These are phyloP conservation scores for Rhodotorula diobovata DNA, from an alignment of 768 basidiomycete genomes.

Conservation along the genomic window DNA sequence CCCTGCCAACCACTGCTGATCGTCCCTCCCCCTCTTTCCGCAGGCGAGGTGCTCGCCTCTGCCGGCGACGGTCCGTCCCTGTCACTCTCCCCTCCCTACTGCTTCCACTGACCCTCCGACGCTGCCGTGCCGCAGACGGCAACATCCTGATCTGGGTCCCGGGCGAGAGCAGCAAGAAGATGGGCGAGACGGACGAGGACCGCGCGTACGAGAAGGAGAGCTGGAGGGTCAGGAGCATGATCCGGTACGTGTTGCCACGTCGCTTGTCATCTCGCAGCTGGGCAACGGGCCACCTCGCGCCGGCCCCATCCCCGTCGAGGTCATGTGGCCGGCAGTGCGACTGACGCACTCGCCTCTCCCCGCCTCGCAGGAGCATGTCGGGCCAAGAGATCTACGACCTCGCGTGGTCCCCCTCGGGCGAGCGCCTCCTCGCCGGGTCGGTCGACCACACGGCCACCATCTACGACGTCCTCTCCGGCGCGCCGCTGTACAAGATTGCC, in stretches of 20 bases:
- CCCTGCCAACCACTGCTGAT: too few species aligned
- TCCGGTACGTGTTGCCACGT: constrained; percentile 66
- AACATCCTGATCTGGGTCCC: constrained; percentile 96
- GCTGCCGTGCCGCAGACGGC: constrained; percentile 62
- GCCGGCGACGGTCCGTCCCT: constrained; percentile 82
- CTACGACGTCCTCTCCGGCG: constrained; percentile 70
- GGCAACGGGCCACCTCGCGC: not conserved
- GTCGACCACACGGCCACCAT: constrained; percentile 92
- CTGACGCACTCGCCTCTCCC: too few species aligned
- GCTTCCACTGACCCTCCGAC: not conserved
- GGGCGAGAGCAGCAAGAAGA: constrained; percentile 67
- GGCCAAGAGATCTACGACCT: constrained; percentile 96
- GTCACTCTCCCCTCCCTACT: not conserved
- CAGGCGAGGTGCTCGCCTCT: constrained; percentile 87
- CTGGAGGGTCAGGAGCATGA: constrained; percentile 79
- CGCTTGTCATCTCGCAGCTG: not conserved
- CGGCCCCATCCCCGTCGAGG: not conserved
- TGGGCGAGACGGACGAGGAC: constrained; percentile 77
- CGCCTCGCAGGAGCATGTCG: constrained; percentile 60
- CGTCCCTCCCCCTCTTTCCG: not conserved
- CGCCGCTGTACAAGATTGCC: constrained; percentile 77
- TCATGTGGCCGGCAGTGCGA: too few species aligned
- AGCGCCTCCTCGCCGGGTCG: constrained; percentile 90
- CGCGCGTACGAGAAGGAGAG: constrained; percentile 85
- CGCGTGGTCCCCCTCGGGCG: constrained; percentile 93